Conservation (phyloP, 2,329 filamentous ascomycete genomes). For the Periglandula ipomoeae region DNA sequence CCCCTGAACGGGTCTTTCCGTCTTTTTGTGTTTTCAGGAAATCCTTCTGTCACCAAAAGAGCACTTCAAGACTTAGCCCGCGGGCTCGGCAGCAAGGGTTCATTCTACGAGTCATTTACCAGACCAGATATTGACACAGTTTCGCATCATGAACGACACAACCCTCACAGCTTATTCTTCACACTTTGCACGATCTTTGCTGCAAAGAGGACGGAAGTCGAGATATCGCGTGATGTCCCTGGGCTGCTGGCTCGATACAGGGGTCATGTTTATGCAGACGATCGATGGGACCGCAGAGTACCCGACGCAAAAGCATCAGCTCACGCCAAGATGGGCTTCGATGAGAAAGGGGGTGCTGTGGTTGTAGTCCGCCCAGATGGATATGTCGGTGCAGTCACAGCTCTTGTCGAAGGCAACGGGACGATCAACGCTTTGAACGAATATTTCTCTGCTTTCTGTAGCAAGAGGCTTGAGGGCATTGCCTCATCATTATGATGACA, state of each 20-base stretch:
- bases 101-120: slow-evolving; percentile 62
- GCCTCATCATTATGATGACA: not conserved
- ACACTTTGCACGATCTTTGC: slow-evolving; percentile 71
- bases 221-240: slow-evolving; percentile 64
- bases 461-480: slow-evolving; percentile 36
- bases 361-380: slow-evolving; percentile 82
- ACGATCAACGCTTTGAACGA: slow-evolving; percentile 75
- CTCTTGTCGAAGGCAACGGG: slow-evolving; percentile 63
- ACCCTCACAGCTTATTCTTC: slow-evolving; percentile 77
- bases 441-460: slow-evolving; percentile 69
- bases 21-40: slow-evolving; percentile 77
- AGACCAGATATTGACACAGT: slow-evolving; percentile 53
- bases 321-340: slow-evolving; percentile 79
- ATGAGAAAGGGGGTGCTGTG: slow-evolving; percentile 63
- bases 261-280: slow-evolving; percentile 80
- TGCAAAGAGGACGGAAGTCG: slow-evolving; percentile 55
- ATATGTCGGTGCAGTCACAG: slow-evolving; percentile 70
- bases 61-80: slow-evolving; percentile 64
- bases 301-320: slow-evolving; percentile 63
- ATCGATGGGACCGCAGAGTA: slow-evolving; percentile 63
- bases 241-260: slow-evolving; percentile 63
- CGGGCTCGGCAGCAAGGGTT: slow-evolving; percentile 54
- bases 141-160: slow-evolving; percentile 70
- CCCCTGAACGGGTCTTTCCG: slow-evolving; percentile 83
- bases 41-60: slow-evolving; percentile 44